phyloP scores from a whole-genome alignment of 768 basidiomycete species.

The Russula earlei region DNA sequence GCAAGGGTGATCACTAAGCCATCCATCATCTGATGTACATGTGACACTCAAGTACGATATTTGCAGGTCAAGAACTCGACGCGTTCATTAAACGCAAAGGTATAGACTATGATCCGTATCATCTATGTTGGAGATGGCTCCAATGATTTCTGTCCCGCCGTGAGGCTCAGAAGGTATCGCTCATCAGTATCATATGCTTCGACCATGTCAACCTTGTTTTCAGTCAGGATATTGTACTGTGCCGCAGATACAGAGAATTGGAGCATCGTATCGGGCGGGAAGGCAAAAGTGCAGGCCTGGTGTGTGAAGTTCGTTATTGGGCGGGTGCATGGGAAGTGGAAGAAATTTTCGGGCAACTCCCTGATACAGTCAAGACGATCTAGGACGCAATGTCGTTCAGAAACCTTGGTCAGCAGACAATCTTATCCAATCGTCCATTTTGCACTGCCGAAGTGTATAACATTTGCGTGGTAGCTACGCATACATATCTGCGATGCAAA shows the following conservation, averaged over 20 bases:
- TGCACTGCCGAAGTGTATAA: constrained; percentile 18
- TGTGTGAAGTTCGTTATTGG: constrained; percentile 75
- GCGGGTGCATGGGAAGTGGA: constrained; percentile 95
- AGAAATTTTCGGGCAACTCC: constrained; percentile 46
- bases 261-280: constrained; percentile 70
- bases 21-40: background rate
- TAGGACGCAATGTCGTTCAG: background rate
- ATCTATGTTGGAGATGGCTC: constrained; percentile 90
- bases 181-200: background rate
- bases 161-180: constrained; percentile 66
- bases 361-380: background rate
- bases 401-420: background rate
- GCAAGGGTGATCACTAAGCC: constrained; percentile 58
- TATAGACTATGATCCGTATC: constrained; percentile 60
- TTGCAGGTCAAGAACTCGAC: constrained; percentile 81
- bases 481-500: constrained; percentile 15
- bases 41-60: background rate
- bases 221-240: constrained; percentile 79
- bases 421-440: background rate
- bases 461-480: constrained; percentile 19
- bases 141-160: constrained; percentile 92
- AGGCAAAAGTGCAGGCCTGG: constrained; percentile 52
- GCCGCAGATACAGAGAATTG: constrained; percentile 69
- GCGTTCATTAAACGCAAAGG: constrained; percentile 60
- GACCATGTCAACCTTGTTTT: constrained; percentile 1